phyloP scores from a whole-genome alignment of 2,329 filamentous ascomycete genomes.

The Epichloe amarillans region DNA sequence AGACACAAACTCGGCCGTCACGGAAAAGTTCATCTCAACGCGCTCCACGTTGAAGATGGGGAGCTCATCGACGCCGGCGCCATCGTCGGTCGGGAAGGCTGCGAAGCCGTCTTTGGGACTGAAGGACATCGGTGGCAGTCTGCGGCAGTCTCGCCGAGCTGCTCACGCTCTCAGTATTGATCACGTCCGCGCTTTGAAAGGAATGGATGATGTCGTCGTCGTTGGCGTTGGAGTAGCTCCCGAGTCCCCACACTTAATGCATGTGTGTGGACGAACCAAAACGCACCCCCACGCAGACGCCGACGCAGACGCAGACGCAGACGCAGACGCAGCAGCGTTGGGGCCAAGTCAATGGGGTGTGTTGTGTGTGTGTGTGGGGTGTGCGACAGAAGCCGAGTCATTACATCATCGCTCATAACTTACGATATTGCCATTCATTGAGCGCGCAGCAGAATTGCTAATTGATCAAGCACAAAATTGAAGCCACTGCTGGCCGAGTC shows the following conservation, averaged over 20 bases:
- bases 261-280: too few relatives aligned
- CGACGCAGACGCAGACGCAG: background rate
- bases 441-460: too few relatives aligned
- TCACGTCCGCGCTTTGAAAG: background rate
- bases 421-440: too few relatives aligned
- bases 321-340: too few relatives aligned
- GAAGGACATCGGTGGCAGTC: conserved; percentile 21
- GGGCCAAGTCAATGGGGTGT: too few relatives aligned
- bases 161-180: background rate
- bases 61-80: conserved; percentile 47
- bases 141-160: background rate
- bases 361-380: too few relatives aligned
- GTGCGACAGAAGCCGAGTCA: too few relatives aligned
- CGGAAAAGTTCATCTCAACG: conserved; percentile 86
- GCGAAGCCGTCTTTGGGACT: conserved; percentile 51
- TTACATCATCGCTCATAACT: too few relatives aligned
- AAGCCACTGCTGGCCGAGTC: too few relatives aligned
- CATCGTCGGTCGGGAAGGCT: conserved; percentile 46
- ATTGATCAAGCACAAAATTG: too few relatives aligned
- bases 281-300: too few relatives aligned
- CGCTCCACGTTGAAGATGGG: conserved; percentile 92
- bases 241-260: background rate
- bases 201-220: background rate
- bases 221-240: background rate
- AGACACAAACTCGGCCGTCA: conserved; percentile 90